Evolutionary conservation across 164 flowering plant genomes (phyloP).

Genomic region (Nelumbo lutea): DNA sequence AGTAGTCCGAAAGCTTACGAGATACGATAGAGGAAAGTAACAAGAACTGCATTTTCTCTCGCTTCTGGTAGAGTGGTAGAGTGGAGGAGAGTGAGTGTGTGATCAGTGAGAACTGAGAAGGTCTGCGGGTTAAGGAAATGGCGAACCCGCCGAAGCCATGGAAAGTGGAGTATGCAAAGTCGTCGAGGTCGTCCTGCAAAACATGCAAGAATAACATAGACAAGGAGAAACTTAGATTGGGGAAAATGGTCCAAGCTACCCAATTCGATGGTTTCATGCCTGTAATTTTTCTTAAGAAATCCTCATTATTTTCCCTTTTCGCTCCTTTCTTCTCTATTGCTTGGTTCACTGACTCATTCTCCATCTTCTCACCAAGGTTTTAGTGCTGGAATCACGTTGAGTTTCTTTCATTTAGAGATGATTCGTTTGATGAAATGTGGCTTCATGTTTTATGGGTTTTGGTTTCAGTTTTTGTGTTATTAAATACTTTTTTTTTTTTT

Average conservation of each 20-base stretch:
- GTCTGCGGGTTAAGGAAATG: conserved; percentile 26
- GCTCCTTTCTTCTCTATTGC: background rate
- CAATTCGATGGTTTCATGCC: conserved; percentile 97
- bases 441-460: background rate
- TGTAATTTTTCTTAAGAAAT: conserved; percentile 29
- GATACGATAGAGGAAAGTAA: too few species aligned
- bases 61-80: background rate
- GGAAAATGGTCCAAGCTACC: conserved; percentile 83
- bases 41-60: too few species aligned
- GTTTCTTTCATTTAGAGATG: background rate
- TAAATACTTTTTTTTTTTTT: background rate
- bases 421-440: background rate
- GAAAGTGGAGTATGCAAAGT: conserved; percentile 96
- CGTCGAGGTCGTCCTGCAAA: conserved; percentile 80
- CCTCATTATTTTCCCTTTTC: background rate
- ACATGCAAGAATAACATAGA: conserved; percentile 69
- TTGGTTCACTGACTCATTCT: background rate
- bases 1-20: too few species aligned
- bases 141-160: conserved; percentile 81
- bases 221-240: conserved; percentile 68
- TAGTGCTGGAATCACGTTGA: background rate
- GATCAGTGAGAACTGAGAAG: too few species aligned
- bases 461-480: background rate
- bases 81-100: background rate
- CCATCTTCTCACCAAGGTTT: background rate